phyloP scores from a whole-genome alignment of 768 basidiomycete species.

The Tylopilus sp. region DNA sequence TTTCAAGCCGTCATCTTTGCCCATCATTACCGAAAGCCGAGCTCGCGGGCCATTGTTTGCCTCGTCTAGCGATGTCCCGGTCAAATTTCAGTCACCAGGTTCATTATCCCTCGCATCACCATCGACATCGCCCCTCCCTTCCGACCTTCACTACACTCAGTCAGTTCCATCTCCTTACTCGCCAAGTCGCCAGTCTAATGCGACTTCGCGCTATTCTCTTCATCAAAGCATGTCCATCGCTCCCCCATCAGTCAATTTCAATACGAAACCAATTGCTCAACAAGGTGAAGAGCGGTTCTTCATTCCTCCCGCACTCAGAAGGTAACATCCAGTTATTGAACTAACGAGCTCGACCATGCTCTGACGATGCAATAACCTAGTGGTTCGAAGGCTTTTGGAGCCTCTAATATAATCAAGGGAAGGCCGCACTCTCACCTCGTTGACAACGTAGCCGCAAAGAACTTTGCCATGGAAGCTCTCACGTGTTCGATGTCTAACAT shows the following conservation, averaged over 20 bases:
- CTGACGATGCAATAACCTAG: slow-evolving; percentile 3
- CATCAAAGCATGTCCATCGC: not conserved
- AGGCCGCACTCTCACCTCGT: not conserved
- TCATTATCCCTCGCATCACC: not conserved
- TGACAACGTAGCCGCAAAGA: not conserved
- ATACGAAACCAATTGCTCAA: slow-evolving; percentile 6
- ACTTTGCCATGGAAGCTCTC: slow-evolving; percentile 1
- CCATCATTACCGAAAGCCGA: not conserved
- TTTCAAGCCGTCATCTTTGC: not conserved
- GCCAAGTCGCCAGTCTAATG: not conserved
- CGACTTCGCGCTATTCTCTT: not conserved
- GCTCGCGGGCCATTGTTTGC: not conserved
- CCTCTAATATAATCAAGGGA: not conserved
- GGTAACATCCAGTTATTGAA: slow-evolving; percentile 1
- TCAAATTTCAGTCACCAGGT: not conserved
- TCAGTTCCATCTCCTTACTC: not conserved
- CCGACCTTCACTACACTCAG: not conserved
- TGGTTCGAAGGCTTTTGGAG: not conserved
- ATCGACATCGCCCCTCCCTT: not conserved
- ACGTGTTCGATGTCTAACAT: slow-evolving; percentile 10
- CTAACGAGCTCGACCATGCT: not conserved
- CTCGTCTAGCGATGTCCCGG: not conserved
- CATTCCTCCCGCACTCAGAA: slow-evolving; percentile 1
- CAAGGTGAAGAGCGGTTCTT: not conserved
- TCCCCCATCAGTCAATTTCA: slow-evolving; percentile 4